Percentiles rank a stretch among this genome's conserved stretches.
phyloP scores from a whole-genome alignment of 2,329 filamentous ascomycete genomes.

The Fusarium sp. region DNA sequence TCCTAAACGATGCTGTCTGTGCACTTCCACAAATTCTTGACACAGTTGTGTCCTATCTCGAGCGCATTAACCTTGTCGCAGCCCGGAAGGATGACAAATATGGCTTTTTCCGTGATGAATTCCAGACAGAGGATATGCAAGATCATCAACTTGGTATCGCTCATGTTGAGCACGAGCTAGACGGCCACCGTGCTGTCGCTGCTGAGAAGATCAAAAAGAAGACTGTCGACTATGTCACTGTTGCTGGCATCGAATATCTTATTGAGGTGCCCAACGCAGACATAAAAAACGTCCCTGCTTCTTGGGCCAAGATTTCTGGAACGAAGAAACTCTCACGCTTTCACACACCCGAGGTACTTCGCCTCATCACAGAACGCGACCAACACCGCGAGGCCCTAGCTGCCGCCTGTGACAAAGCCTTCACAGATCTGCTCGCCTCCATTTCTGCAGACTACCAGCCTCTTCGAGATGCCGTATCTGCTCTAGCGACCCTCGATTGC shows the following conservation, averaged over 20 bases:
- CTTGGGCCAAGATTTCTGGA: constrained; percentile 93
- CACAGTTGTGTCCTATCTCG: constrained; percentile 77
- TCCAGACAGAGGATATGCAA: constrained; percentile 89
- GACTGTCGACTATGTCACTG: constrained; percentile 79
- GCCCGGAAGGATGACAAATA: constrained; percentile 93
- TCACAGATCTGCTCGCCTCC: constrained; percentile 73
- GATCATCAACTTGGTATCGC: constrained; percentile 91
- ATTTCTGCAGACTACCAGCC: constrained; percentile 88
- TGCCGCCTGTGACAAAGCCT: constrained; percentile 89
- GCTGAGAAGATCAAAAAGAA: constrained; percentile 77
- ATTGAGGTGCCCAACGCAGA: constrained; percentile 88
- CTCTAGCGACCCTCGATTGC: constrained; percentile 88
- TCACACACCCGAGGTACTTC: constrained; percentile 90
- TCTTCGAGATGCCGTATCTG: constrained; percentile 86
- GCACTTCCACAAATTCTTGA: constrained; percentile 80
- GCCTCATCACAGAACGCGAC: constrained; percentile 85
- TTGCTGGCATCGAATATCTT: constrained; percentile 91
- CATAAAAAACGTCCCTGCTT: constrained; percentile 88
- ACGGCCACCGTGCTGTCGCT: constrained; percentile 77
- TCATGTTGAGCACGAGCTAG: constrained; percentile 88
- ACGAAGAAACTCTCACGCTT: constrained; percentile 94
- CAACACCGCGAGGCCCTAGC: constrained; percentile 94
- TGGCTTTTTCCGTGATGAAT: constrained; percentile 85
- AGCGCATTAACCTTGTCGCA: constrained; percentile 85
- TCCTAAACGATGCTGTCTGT: constrained; percentile 77